phyloP scores from a whole-genome alignment of 768 basidiomycete species.

The Lentinula aciculospora region DNA sequence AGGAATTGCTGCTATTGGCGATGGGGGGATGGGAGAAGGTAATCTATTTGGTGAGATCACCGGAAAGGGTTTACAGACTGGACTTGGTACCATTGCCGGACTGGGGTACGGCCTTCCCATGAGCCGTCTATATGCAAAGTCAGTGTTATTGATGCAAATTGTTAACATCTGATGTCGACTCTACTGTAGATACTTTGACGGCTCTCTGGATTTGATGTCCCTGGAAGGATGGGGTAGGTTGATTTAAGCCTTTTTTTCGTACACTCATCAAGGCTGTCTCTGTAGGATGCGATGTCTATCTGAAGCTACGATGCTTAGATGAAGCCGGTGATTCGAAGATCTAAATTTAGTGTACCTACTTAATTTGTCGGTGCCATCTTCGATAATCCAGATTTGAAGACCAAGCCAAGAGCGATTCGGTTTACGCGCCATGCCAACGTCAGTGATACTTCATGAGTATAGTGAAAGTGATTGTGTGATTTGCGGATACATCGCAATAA shows the following conservation, averaged over 20 bases:
- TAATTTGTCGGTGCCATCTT: too few relatives aligned
- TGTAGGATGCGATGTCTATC: constrained; percentile 43
- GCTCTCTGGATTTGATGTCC: constrained; percentile 74
- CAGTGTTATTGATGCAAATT: constrained; percentile 11
- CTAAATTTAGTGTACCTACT: constrained; percentile 19
- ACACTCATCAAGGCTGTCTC: constrained; percentile 21
- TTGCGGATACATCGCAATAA: too few relatives aligned
- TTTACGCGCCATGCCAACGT: too few relatives aligned
- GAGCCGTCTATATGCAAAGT: constrained; percentile 70
- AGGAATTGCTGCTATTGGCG: constrained; percentile 57
- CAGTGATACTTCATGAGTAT: too few relatives aligned
- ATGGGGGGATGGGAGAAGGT: constrained; percentile 30
- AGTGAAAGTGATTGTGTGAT: too few relatives aligned
- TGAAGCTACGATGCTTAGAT: constrained; percentile 44
- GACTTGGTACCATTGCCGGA: constrained; percentile 86
- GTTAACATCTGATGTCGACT: constrained; percentile 12
- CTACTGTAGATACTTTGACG: constrained; percentile 83
- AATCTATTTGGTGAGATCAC: constrained; percentile 76
- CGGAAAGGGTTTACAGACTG: constrained; percentile 69
- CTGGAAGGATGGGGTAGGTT: constrained; percentile 78
- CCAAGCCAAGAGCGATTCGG: too few relatives aligned
- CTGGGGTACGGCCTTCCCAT: constrained; percentile 84
- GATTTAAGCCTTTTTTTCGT: background rate
- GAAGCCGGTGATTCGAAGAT: constrained; percentile 41
- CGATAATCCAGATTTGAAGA: too few relatives aligned